Base-by-base conservation (phyloP, 495 filamentous ascomycete species). In the Cenococcum geophilum region DNA sequence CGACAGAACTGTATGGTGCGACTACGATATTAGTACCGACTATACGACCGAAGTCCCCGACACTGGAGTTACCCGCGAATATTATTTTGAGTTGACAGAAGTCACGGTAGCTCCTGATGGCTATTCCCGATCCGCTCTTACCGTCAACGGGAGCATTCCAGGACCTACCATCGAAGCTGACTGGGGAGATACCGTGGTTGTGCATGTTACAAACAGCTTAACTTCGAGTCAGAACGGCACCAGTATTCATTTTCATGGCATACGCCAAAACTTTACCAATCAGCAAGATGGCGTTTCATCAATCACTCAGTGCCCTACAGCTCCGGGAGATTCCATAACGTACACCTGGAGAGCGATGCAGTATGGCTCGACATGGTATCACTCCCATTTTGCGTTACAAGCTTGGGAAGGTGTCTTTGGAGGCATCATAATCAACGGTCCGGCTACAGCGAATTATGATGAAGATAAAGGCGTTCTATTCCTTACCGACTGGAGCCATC, bases 201-300 rank as follows among this genome's bases (percentile, higher is more conserved):
- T 76, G 18, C 49, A 58, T 5, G 65, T 76, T 5, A 70, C 48
- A 27, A 76, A 76, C 60, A 51, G 27, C 27, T 32, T 32, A 55
- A 5, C 45, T 76, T 23, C 36, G 55, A 18, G 53, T 6, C 27
- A 63, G 54, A 78, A 78, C 54, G 76, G 76, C 9, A 81, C 78
- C 8, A 74, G 67, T 20, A 73, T 82, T 27, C 79, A 81, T 60
- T 82, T 72, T 49, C 77, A 83, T 61, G 78, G 81, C 9, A 69
- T 82, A 20, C 74, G 79, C 9, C 80, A 83, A 59, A 63, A 72
- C 36, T 55, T 77, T 66, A 79, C 73, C 5, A 80, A 76, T 63
- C 68, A 74, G n/a, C 62, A 66, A 35, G 77, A 79, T 61, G 77
- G 77, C 32, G 76, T 78, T 20, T 62, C 70, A 12, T 71, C 71